Base-by-base conservation (phyloP, 495 filamentous ascomycete genomes). In the Neurospora sp. region DNA sequence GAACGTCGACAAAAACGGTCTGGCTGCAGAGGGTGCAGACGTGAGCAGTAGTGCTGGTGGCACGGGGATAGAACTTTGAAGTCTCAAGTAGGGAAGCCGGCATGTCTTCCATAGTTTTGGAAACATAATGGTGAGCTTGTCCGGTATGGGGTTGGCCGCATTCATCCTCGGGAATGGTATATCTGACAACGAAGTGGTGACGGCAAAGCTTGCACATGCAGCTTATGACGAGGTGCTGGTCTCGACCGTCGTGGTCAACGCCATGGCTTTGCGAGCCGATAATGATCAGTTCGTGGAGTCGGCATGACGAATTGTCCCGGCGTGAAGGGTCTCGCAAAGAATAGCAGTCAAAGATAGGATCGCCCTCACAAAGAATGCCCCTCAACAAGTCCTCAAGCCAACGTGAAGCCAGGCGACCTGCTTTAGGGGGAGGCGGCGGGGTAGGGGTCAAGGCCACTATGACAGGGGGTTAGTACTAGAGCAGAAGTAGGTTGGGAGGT, bases 21-120 rank as follows among this genome's bases (percentile, higher is more conserved):
- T 75, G 42, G 20, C 54, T 18, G 73, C 80, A 82, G 27, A 83
- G 82, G 0, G 90, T 90, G 80, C 93, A 96, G 73, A 83, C 81
- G 78, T 90, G 95, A 39, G 78, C 5, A 60, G 23, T 16, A 9
- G 14, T 66, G 7, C 27, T 8, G 3, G 54, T 37, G n/a, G 71
- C 11, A 5, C 77, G 3, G 5, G 78, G 79, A 73, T 85, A 82
- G 72, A 84, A 73, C 71, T 80, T 72, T 38, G 70, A 39, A 1
- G 46, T 4, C 7, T 44, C 37, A 3, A 12, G 11, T 12, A 42
- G 71, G 8, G 44, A 37, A 6, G 54, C 11, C 54, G 27, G 54
- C 12, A 6, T 35, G 27, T 66, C 54, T 31, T 66, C 7, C 54
- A 6, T 16, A 18, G 54, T 1, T 1, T 7, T 16, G 6, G 14